A percentile compares a stretch with the other conserved stretches of the same genome.
Conservation (phyloP, 257 asterid species). For the Dorcoceras hygrometricum region DNA sequence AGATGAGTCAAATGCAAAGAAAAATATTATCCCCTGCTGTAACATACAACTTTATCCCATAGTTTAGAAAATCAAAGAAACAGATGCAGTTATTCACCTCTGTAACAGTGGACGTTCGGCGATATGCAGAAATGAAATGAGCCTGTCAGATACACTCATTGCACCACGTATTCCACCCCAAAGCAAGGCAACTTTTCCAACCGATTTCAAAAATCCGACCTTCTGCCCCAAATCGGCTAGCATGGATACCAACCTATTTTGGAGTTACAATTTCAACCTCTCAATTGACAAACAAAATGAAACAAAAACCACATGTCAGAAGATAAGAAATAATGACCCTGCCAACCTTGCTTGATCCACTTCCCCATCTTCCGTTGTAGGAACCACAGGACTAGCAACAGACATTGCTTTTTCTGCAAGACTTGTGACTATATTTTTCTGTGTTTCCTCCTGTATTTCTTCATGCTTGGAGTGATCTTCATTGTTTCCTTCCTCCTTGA, state of each 20-base stretch:
- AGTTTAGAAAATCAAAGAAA: constrained; percentile 14
- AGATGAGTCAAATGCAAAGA: too few species aligned
- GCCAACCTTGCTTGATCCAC: constrained; percentile 91
- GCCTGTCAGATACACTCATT: constrained; percentile 80
- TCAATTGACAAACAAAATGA: constrained; percentile 15
- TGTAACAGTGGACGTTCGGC: constrained; percentile 82
- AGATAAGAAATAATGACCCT: not conserved
- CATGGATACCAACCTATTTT: constrained; percentile 76
- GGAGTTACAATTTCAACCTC: constrained; percentile 30
- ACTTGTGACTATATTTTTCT: constrained; percentile 62
- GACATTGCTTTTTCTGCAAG: constrained; percentile 96
- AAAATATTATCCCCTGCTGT: not conserved
- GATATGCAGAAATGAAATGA: constrained; percentile 70
- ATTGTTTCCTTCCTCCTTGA: constrained; percentile 33
- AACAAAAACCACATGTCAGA: constrained; percentile 10
- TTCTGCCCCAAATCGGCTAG: constrained; percentile 85
- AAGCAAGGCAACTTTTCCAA: constrained; percentile 81
- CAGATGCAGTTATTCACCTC: constrained; percentile 47
- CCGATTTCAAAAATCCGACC: constrained; percentile 77
- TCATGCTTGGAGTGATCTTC: constrained; percentile 34
- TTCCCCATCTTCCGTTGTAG: constrained; percentile 77
- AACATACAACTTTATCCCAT: constrained; percentile 7
- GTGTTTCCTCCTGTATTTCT: constrained; percentile 40
- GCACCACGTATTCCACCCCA: constrained; percentile 99
- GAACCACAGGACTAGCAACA: constrained; percentile 93